A percentile compares a stretch with the other conserved stretches of the same genome.
phyloP scores from a whole-genome alignment of 2,329 filamentous ascomycete genomes.

The Apiospora saccharicola region DNA sequence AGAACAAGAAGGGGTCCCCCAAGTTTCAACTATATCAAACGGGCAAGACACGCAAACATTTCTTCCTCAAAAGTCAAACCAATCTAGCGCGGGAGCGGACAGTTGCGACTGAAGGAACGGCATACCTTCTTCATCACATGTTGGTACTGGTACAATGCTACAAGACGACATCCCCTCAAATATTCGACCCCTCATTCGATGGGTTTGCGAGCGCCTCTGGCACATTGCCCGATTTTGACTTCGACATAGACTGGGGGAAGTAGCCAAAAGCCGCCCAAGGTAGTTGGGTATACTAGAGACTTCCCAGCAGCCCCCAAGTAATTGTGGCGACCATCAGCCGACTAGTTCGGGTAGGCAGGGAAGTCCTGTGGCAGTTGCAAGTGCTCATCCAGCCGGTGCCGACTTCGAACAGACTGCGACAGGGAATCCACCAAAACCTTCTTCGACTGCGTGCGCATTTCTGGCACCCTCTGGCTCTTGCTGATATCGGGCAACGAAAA shows the following conservation, averaged over 20 bases:
- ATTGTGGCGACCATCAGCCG: neutral
- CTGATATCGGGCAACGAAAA: constrained; percentile 36
- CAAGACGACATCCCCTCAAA: neutral
- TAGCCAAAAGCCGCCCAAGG: neutral
- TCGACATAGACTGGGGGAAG: neutral
- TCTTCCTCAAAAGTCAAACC: neutral
- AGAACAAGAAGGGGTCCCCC: neutral
- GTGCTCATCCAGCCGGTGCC: constrained; percentile 21
- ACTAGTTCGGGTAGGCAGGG: neutral
- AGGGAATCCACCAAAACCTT: neutral
- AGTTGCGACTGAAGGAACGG: neutral
- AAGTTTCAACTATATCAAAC: neutral
- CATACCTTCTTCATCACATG: neutral
- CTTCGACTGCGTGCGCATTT: constrained; percentile 24
- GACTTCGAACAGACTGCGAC: neutral
- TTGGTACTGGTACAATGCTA: neutral
- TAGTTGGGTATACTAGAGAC: neutral
- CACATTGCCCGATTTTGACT: neutral
- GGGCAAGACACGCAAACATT: neutral
- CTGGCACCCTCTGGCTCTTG: constrained; percentile 34
- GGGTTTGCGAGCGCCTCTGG: neutral
- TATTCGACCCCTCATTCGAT: neutral
- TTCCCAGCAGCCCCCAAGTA: neutral
- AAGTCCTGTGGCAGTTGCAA: neutral
- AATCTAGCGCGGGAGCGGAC: neutral